Evolutionary conservation across 352 stramenopile species (phyloP).

Genomic region (Globisporangium paroecandrum): DNA sequence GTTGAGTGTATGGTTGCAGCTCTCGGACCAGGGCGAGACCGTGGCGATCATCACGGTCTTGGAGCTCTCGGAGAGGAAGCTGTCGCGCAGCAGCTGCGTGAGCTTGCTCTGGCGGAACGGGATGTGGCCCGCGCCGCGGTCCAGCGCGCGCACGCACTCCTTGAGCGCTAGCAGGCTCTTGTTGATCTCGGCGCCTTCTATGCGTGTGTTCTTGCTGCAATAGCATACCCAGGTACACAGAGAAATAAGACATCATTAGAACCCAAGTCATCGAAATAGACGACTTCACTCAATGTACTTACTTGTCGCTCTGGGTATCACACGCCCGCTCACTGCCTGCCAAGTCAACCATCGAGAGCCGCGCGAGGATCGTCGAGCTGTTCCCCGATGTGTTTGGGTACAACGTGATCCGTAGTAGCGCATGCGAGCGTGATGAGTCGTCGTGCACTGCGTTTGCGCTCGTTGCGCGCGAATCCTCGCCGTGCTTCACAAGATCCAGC

Average conservation of each 20-base stretch:
- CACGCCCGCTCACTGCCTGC: slow-evolving; percentile 92
- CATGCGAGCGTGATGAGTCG: slow-evolving; percentile 83
- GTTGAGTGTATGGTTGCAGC: slow-evolving; percentile 95
- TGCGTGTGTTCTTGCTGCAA: slow-evolving; percentile 78
- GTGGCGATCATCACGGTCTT: slow-evolving; percentile 95
- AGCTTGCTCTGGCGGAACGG: slow-evolving; percentile 95
- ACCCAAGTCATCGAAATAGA: neutral
- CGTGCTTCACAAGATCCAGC: slow-evolving; percentile 84
- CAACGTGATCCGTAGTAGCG: slow-evolving; percentile 82
- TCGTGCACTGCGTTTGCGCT: slow-evolving; percentile 86
- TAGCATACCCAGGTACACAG: neutral
- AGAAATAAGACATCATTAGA: neutral
- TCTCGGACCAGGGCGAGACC: slow-evolving; percentile 91
- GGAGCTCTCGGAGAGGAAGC: slow-evolving; percentile 90
- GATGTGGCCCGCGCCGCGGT: slow-evolving; percentile 83
- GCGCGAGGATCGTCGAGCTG: slow-evolving; percentile 24
- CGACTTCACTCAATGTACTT: neutral
- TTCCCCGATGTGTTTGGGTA: slow-evolving; percentile 11
- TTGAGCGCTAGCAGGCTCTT: slow-evolving; percentile 96
- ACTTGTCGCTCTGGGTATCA: slow-evolving; percentile 88
- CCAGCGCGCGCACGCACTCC: slow-evolving; percentile 95
- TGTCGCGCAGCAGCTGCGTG: slow-evolving; percentile 90
- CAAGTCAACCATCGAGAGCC: slow-evolving; percentile 89
- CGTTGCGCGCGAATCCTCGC: slow-evolving; percentile 83
- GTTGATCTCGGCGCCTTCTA: slow-evolving; percentile 97